Base-by-base conservation (phyloP, 331 rosid genomes). In the Spiraea crenata region DNA sequence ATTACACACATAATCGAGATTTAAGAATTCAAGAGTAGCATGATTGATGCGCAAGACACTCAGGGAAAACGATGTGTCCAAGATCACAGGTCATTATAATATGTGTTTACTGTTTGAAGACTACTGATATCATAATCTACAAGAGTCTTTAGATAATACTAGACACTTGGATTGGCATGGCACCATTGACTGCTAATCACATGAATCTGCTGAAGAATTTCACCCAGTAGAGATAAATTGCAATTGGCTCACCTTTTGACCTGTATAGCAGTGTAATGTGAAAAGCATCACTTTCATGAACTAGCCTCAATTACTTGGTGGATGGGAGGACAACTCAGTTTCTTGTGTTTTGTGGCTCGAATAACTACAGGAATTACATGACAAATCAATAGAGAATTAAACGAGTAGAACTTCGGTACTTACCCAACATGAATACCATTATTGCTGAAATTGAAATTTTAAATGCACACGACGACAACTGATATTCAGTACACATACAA, bases 1-100 rank as follows among this genome's bases (percentile, higher is more conserved):
- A 31, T 14, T 25, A 17, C 8, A 25, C 16, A 45, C 16, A 5
- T 14, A 41, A 14, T 69, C 41, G 17, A 56, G 48, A 42, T 41
- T 57, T 56, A 17, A 56, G 48, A 42, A 56, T 57, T 56, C 44
- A 69, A 41, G 5, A 12, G 42, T 12, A 41, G 44, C 74, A 44
- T 44, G 6, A 70, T 70, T 44, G 19, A 42, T 44, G 19, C 46
- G 65, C 65, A 25, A 70, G 46, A 57, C 56, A 57, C 74, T 3
- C 56, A 44, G 65, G 31, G 74, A 57, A 70, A 70, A 45, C 20
- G 74, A 70, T 57, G 10, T 45, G 37, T 70, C 65, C 74, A 25
- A 70, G 74, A 34, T 45, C 7, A 45, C 57, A 44, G 74, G 74
- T 45, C 56, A 44, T 40, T 70, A 70, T 70, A 19, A 57, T 42